Evolutionary conservation across 306 rosid genomes (phyloP), one percentile per base, ranked within the genome.

Genomic region (Corylus avellana): DNA sequence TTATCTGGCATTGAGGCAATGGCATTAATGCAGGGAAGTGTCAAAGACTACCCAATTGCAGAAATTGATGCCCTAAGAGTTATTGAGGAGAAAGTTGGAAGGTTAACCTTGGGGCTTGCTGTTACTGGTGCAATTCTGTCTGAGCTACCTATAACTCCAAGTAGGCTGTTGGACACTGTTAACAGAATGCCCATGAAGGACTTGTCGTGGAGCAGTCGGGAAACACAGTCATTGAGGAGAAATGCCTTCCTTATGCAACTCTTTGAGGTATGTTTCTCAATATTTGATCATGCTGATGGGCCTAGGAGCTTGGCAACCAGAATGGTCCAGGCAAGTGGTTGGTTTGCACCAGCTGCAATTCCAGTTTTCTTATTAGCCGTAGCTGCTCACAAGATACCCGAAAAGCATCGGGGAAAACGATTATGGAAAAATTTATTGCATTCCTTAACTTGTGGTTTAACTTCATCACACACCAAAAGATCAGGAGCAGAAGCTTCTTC

Each of bases 281-380:
- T 93, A 77, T 93, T 93, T 56, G 97, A 91, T 84, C 98, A 91
- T 59, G 97, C 98, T 0, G 95, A 91, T 70, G 92, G 98, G 12
- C 98, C 97, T 7, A 84, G 91, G 75, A 91, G 93, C 93, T 86
- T 93, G 87, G 89, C 98, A 25, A 90, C 95, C 79, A 87, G 92
- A 85, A 93, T 93, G 95, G 89, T 90, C 62, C 90, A 88, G 56
- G 91, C 88, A 76, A 87, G 98, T 76, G 93, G 93, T 69, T 93
- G 98, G 98, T 91, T 93, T 67, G 98, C 93, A 58, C 95, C 98
- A 0, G 76, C 88, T 35, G 78, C 95, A 12, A 86, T 93, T 77
- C 98, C 97, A 48, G 78, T 84, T 81, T 84, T 89, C 47, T 78
- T 88, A 71, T 66, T 93, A 70, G 88, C 85, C 79, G 82, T 75